Percentiles rank a stretch among this genome's conserved stretches.
Conservation (phyloP, 768 basidiomycete genomes). For the Tulasnella sp. region DNA sequence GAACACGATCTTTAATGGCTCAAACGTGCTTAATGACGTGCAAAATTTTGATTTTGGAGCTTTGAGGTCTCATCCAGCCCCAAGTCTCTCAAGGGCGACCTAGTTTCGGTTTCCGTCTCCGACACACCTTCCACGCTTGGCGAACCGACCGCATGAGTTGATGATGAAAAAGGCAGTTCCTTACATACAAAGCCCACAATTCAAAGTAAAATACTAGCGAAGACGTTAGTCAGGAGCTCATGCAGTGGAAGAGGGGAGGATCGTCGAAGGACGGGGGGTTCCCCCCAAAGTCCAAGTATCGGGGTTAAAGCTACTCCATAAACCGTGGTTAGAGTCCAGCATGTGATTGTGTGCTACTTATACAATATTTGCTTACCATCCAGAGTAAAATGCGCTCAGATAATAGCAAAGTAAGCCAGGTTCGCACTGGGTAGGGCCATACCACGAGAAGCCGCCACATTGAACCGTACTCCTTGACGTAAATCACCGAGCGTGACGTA, state of each 20-base stretch:
- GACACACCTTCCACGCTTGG: no score
- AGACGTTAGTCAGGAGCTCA: not conserved
- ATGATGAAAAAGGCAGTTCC: not conserved
- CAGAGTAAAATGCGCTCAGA: not conserved
- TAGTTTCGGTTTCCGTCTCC: no score
- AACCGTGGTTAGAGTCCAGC: not conserved
- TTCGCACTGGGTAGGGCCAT: not conserved
- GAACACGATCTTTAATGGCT: no score
- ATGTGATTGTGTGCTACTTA: no score
- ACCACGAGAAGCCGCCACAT: not conserved
- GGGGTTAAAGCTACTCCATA: not conserved
- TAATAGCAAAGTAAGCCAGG: not conserved
- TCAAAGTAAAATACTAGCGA: not conserved
- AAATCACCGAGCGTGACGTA: not conserved
- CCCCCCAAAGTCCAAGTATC: not conserved
- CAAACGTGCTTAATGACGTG: no score
- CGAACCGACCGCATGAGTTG: no score
- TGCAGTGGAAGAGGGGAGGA: not conserved
- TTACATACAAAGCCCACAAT: not conserved
- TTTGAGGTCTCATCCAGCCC: no score
- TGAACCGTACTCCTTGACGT: not conserved
- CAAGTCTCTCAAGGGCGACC: no score
- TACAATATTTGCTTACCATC: not conserved
- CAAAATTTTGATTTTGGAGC: no score
- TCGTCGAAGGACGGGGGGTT: not conserved